Evolutionary conservation across 768 basidiomycete genomes (phyloP), one percentile per base, ranked within the genome.

Genomic region (Boletus barrowsii): DNA sequence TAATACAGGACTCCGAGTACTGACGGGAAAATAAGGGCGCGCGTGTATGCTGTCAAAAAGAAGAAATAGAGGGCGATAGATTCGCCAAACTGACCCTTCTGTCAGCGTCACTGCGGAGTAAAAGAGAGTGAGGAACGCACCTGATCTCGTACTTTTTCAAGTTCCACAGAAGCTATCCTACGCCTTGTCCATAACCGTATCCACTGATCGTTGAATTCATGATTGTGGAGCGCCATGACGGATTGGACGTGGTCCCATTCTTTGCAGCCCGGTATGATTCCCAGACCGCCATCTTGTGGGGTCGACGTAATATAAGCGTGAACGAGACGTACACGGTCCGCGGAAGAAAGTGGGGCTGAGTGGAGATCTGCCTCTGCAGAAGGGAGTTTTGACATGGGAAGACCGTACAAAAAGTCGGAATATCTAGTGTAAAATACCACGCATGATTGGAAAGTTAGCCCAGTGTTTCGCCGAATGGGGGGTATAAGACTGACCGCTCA

Each of bases 61-160:
- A 83, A 81, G 71, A 95, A 98, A 73, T 99, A 95, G 35, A 93
- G 79, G 2, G 92, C 90, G 15, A 93, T 73, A 1, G 83, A 78
- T 65, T 90, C 90, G 11, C 93, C 93, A 59, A 91, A 93, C 81
- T 84, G 51, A 11, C 24, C 0, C 44, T 26, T 17, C 22, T 14
- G 32, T 60, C 11, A 54, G 45, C 26, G 32, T 26, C 33, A 40
- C 6, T 39, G n/a, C 1, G 15, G 17, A n/a, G 40, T 1, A 36
- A 39, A 10, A 40, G 6, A n/a, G 22, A 14, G 10, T 10, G 20
- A 3, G 6, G 47, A n/a, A 70, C 77, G 49, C 47, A 84, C 88
- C 72, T 91, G 87, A 59, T 87, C 80, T 39, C 87, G 81, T 44
- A 96, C 82, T 51, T 79, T 79, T 46, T 80, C 81, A n/a, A 90